phyloP scores from a whole-genome alignment of 306 rosid species.

The Potentilla sterilis region DNA sequence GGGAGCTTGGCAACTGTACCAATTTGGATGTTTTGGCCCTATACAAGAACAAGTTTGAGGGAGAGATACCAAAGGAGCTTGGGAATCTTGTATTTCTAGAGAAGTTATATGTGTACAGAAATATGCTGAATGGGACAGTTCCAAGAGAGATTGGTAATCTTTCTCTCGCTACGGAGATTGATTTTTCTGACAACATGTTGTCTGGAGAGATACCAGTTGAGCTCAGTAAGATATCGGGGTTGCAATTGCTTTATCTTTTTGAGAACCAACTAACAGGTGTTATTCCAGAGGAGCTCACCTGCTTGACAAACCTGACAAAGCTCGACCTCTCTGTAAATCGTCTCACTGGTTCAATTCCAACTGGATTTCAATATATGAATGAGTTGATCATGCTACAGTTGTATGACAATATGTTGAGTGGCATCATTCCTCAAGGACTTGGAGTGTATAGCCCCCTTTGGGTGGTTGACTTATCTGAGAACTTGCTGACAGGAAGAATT shows the following conservation, averaged over 20 bases:
- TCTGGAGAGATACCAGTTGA: conserved; percentile 64
- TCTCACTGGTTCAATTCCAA: conserved; percentile 68
- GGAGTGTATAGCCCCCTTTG: conserved; percentile 70
- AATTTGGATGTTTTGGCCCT: conserved; percentile 57
- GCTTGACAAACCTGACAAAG: conserved; percentile 50
- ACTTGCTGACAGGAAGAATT: conserved; percentile 55
- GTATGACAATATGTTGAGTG: conserved; percentile 56
- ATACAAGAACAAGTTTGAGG: conserved; percentile 58
- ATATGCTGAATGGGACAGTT: conserved; percentile 65
- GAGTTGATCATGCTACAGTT: conserved; percentile 64
- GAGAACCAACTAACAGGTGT: conserved; percentile 66
- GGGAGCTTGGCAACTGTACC: conserved; percentile 67
- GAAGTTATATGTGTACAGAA: conserved; percentile 61
- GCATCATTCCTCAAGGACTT: conserved; percentile 60
- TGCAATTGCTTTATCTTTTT: conserved; percentile 64
- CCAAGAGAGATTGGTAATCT: conserved; percentile 83
- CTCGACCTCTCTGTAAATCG: conserved; percentile 74
- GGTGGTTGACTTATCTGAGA: conserved; percentile 85
- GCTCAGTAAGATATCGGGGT: conserved; percentile 51
- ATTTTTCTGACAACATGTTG: conserved; percentile 69
- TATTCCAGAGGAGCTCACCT: conserved; percentile 60
- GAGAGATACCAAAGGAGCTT: conserved; percentile 61
- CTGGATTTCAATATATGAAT: conserved; percentile 54
- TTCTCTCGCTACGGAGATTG: conserved; percentile 52
- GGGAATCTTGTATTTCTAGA: conserved; percentile 51